Base-by-base conservation (phyloP, 441 rosid species). In the Arabidopsis hybrid region DNA sequence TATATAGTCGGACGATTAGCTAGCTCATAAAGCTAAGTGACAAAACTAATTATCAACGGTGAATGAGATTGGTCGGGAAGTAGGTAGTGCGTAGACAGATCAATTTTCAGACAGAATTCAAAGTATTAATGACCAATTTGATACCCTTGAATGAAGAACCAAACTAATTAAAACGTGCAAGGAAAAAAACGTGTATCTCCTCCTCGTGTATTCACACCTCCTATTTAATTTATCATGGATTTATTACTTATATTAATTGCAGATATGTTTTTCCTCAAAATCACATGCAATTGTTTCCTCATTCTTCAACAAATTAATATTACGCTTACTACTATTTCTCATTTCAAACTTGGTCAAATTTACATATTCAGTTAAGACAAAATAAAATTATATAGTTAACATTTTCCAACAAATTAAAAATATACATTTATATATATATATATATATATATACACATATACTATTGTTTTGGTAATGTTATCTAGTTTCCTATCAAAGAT, bases 161-260 rank as follows among this genome's bases (percentile, higher is more conserved):
- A 21, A 60, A 21, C 34, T 43, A 26, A 31, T 61, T 43, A 8
- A 62, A 62, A 62, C 67, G 53, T 26, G 52, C 3, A 13, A 43
- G n/a, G 10, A 5, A 13, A 43, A 42, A 45, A 29, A 61, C 35
- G 38, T 62, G 39, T 62, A 26, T 29, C 61, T 34, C 42, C n/a
- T 39, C 49, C 8, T 61, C 50, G 35, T 21, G 35, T 40, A n/a
- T 13, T 45, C 67, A 12, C 38, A 29, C 38, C 38, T 62, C 53
- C 0, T 49, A 40, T 67, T 66, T 66, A 66, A 40, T 53, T 66
- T 66, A 66, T 50, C n/a, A 66, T 38, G 36, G 35, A 51, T 50
- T 67, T 26, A 67, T 67, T 38, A 67, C 60, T 39, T n/a, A 67
- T 39, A 67, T 39, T 52, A 26, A 67, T 8, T 67, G 61, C 40